Conservation (phyloP, 2,329 filamentous ascomycete species). For the Aspergillus novoparasiticus region DNA sequence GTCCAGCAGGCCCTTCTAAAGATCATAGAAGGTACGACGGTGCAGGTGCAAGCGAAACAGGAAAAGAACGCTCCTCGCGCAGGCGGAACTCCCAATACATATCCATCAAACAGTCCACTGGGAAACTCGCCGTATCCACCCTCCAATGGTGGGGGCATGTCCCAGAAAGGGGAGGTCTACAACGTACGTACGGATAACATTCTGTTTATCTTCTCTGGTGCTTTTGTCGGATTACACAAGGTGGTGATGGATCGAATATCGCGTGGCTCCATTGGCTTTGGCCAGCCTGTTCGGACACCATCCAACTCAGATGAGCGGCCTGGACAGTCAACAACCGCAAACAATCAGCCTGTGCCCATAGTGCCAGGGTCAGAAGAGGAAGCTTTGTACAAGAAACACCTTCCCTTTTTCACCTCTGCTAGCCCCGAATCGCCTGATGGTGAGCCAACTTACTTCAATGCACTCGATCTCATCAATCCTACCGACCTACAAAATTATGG, state of each 20-base stretch:
- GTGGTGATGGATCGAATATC: slow-evolving; percentile 83
- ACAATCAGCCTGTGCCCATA: slow-evolving; percentile 50
- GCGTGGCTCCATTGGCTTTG: slow-evolving; percentile 86
- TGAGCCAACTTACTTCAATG: slow-evolving; percentile 55
- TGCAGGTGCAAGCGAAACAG: slow-evolving; percentile 84
- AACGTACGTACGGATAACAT: slow-evolving; percentile 94
- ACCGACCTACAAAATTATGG: slow-evolving; percentile 81
- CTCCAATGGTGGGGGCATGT: slow-evolving; percentile 30
- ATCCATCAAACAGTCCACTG: slow-evolving; percentile 42
- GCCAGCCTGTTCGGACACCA: slow-evolving; percentile 70
- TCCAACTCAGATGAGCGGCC: slow-evolving; percentile 33
- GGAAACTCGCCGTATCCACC: slow-evolving; percentile 34
- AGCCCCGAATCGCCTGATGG: slow-evolving; percentile 43
- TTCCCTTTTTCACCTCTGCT: slow-evolving; percentile 63
- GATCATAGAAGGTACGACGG: slow-evolving; percentile 91
- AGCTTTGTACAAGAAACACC: slow-evolving; percentile 59
- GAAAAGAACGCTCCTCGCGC: slow-evolving; percentile 46
- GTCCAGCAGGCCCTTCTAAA: slow-evolving; percentile 95
- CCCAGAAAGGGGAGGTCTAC: slow-evolving; percentile 61
- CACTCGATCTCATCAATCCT: slow-evolving; percentile 73
- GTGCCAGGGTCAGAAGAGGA: slow-evolving; percentile 68
- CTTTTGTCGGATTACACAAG: slow-evolving; percentile 91
- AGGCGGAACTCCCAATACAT: slow-evolving; percentile 40
- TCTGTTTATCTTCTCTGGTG: slow-evolving; percentile 93
- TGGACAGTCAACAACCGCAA: slow-evolving; percentile 24